Base-by-base conservation (phyloP, 2,329 filamentous ascomycete genomes). In the Truncatella angustata region DNA sequence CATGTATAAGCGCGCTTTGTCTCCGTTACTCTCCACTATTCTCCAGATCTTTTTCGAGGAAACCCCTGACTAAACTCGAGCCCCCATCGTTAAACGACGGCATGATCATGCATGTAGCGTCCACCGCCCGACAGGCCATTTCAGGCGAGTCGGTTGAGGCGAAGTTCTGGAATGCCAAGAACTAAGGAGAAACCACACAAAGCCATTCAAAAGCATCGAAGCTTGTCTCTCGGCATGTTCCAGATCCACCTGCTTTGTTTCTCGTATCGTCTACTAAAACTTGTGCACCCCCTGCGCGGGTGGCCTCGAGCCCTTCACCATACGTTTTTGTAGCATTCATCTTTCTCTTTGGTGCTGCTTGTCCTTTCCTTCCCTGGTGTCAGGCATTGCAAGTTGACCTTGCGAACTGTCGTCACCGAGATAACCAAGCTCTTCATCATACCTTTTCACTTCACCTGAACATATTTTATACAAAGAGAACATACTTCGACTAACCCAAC, bases 321-420 rank as follows among this genome's bases (percentile, higher is more conserved):
- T 39, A 16, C 9, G 18, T 7, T n/a, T 39, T 20, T 39, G 9
- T 39, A 39, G 10, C 12, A 12, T 16, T n/a, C 36, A 7, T 6
- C 36, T n/a, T 39, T 39, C 36, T 39, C 36, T 39, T 39, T n/a
- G 36, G n/a, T 12, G 28, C 28, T 9, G 28, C 16, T n/a, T n/a
- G n/a, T 9, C 36, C 36, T 39, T 39, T 39, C 36, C 18, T 39
- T 39, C 36, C 12, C 16, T 39, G 28, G 20, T 28, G 14, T 24
- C 12, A n/a, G 20, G 16, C 20, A 28, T 23, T 35, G 35, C 48
- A 37, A 50, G 51, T 53, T 53, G 51, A 53, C 23, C 51, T 50
- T 46, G 39, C 20, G 18, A 9, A 18, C 18, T 23, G n/a, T n/a
- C 30, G n/a, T 34, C 9, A 18, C 36, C 9, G 9, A 40, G 18